Percentiles rank a stretch among this genome's conserved stretches.
These are phyloP conservation scores for Pseudognaphalium luteoalbum DNA, from an alignment of 129 eudicot genomes.

Conservation along the genomic window DNA sequence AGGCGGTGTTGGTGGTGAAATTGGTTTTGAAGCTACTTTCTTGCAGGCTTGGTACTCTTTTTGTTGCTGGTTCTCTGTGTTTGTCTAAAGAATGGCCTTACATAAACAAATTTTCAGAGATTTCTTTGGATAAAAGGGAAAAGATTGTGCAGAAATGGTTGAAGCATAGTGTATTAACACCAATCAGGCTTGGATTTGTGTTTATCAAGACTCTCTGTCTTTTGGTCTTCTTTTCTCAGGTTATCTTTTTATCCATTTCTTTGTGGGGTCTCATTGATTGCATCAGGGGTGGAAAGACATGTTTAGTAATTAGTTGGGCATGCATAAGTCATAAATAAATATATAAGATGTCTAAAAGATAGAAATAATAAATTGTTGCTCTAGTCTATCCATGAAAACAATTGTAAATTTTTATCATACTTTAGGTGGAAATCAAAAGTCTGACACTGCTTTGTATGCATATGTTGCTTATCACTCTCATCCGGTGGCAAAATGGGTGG, in stretches of 20 bases:
- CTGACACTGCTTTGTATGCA: background rate
- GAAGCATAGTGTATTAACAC: conserved; percentile 47
- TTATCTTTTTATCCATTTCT: conserved; percentile 16
- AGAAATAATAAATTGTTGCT: background rate
- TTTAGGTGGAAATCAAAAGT: background rate
- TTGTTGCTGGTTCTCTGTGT: conserved; percentile 64
- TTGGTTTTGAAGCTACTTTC: conserved; percentile 47
- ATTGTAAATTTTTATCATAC: background rate
- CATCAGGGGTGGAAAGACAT: background rate
- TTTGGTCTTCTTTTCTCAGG: conserved; percentile 64
- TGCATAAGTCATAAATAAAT: background rate
- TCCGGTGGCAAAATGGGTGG: background rate
- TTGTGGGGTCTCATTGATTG: background rate
- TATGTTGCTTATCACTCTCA: conserved; percentile 1
- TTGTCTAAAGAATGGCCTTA: conserved; percentile 59
- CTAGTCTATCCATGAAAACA: background rate
- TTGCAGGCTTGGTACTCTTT: conserved; percentile 61
- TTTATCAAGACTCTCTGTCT: conserved; percentile 59
- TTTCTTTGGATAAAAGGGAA: conserved; percentile 64
- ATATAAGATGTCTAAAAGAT: background rate
- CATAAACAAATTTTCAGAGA: conserved; percentile 47
- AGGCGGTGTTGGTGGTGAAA: conserved; percentile 51
- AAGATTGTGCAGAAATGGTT: conserved; percentile 67
- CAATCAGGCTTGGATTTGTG: conserved; percentile 63
- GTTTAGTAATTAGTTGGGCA: background rate